Percentiles rank a stretch among this genome's conserved stretches.
phyloP scores from a whole-genome alignment of 1,139 yeast genomes.

The Candida sojae region DNA sequence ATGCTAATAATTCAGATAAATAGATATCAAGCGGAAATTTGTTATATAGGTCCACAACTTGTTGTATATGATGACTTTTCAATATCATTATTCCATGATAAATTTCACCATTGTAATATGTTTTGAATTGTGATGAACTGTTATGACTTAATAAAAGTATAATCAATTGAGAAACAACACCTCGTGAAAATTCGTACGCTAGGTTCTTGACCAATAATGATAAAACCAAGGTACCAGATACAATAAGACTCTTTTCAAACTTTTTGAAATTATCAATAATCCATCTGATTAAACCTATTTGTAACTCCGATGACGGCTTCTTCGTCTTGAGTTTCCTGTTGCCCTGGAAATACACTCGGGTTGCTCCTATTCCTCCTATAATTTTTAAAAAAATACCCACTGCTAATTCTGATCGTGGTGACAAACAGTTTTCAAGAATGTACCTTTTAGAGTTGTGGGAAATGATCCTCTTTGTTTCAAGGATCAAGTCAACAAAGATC shows the following conservation, averaged over 20 bases:
- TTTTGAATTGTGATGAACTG: slow-evolving; percentile 1
- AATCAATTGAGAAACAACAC: slow-evolving; percentile 27
- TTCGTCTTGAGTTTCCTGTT: slow-evolving; percentile 21
- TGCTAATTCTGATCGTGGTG: slow-evolving; percentile 11
- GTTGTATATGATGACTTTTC: slow-evolving; percentile 37
- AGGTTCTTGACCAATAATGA: slow-evolving; percentile 29
- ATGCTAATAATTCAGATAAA: slow-evolving; percentile 24
- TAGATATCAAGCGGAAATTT: slow-evolving; percentile 39
- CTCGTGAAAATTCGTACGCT: slow-evolving; percentile 33
- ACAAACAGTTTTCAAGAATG: slow-evolving; percentile 13
- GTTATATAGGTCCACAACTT: slow-evolving; percentile 30
- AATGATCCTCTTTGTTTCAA: slow-evolving; percentile 6
- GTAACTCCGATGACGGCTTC: slow-evolving; percentile 19
- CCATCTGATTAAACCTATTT: slow-evolving; percentile 29
- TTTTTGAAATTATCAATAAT: slow-evolving; percentile 23
- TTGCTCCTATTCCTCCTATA: slow-evolving; percentile 27
- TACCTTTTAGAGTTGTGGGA: slow-evolving; percentile 8
- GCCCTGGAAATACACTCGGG: slow-evolving; percentile 23
- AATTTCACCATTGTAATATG: slow-evolving; percentile 11
- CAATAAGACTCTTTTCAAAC: slow-evolving; percentile 19
- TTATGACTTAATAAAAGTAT: slow-evolving; percentile 17
- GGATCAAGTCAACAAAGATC: slow-evolving; percentile 5
- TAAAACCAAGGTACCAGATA: slow-evolving; percentile 18
- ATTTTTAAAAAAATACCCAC: slow-evolving; percentile 19
- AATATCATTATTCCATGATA: slow-evolving; percentile 14